These are phyloP conservation scores for Sesbania bispinosa DNA, from an alignment of 306 rosid species.

Conservation along the genomic window DNA sequence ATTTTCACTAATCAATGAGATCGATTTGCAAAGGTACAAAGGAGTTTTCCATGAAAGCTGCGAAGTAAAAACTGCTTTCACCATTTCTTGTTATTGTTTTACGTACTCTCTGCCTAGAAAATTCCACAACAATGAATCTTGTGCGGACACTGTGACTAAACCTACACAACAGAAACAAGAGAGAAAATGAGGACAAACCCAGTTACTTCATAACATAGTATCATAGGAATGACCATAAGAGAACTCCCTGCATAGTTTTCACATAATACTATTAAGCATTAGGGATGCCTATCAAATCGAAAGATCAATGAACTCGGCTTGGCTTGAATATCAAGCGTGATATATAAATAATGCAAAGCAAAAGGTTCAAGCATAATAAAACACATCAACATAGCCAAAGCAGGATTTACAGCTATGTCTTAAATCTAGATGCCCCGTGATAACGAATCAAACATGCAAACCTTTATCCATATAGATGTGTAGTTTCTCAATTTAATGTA, in stretches of 20 bases:
- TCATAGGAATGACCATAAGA: too few species aligned
- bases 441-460: too few species aligned
- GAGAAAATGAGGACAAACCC: not conserved
- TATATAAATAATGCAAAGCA: not conserved
- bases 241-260: not conserved
- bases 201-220: not conserved
- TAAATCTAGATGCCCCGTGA: too few species aligned
- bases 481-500: too few species aligned
- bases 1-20: not conserved
- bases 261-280: not conserved
- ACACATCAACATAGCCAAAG: not conserved
- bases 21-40: not conserved
- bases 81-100: not conserved
- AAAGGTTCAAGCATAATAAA: not conserved
- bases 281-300: not conserved
- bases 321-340: too few species aligned
- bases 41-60: slow-evolving; percentile 1
- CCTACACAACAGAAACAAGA: slow-evolving; percentile 12
- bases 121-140: not conserved
- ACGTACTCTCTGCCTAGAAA: slow-evolving; percentile 15
- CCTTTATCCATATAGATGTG: too few species aligned
- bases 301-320: too few species aligned
- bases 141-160: slow-evolving; percentile 11
- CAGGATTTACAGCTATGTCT: too few species aligned
- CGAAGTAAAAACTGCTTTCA: not conserved